A percentile compares a stretch with the other conserved stretches of the same genome.
phyloP scores from a whole-genome alignment of 345 rosid genomes.

The Dipteronia dyeriana region DNA sequence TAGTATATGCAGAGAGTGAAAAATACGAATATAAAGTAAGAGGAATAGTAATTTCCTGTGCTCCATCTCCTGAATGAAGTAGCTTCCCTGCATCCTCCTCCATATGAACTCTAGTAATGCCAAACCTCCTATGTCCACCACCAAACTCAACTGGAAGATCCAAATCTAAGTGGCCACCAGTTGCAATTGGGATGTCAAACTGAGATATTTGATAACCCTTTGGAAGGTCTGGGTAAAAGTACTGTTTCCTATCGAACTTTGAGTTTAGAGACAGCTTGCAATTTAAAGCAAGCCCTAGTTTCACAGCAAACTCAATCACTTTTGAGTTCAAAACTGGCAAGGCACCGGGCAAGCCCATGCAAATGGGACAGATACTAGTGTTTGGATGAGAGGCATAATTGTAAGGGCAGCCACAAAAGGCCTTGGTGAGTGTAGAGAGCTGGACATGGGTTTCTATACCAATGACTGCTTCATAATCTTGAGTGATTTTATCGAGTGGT shows the following conservation, averaged over 20 bases:
- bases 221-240: slow-evolving; percentile 96
- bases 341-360: slow-evolving; percentile 98
- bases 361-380: slow-evolving; percentile 76
- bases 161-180: slow-evolving; percentile 72
- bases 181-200: slow-evolving; percentile 91
- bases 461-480: slow-evolving; percentile 77
- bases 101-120: slow-evolving; percentile 95
- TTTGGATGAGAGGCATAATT: slow-evolving; percentile 77
- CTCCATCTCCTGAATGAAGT: slow-evolving; percentile 73
- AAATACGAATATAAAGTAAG: slow-evolving; percentile 18
- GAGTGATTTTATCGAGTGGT: slow-evolving; percentile 49
- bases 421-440: slow-evolving; percentile 84
- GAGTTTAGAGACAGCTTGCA: slow-evolving; percentile 80
- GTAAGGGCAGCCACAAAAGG: slow-evolving; percentile 88
- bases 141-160: slow-evolving; percentile 91
- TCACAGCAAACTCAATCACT: slow-evolving; percentile 83
- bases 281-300: slow-evolving; percentile 83
- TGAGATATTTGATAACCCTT: slow-evolving; percentile 97
- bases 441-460: slow-evolving; percentile 98
- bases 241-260: slow-evolving; percentile 94
- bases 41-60: slow-evolving; percentile 55
- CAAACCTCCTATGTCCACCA: slow-evolving; percentile 88
- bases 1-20: neutral
- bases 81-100: slow-evolving; percentile 98
- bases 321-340: slow-evolving; percentile 83